A percentile compares a stretch with the other conserved stretches of the same genome.
phyloP scores from a whole-genome alignment of 2,329 filamentous ascomycete species.

The Pseudocercospora ulei region DNA sequence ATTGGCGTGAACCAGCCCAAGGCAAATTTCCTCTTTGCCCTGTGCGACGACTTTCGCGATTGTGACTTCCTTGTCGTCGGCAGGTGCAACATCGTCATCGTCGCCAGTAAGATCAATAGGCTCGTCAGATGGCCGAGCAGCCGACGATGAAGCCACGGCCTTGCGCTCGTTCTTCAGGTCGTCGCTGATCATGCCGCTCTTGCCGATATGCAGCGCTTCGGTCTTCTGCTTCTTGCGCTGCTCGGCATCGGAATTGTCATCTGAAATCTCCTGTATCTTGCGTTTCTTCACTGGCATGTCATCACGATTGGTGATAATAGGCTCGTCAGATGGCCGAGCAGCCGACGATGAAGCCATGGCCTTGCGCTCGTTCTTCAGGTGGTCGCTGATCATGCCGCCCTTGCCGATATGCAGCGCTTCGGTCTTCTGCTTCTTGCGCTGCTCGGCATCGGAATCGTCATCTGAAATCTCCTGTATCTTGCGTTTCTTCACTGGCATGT shows the following conservation, averaged over 20 bases:
- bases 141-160: slow-evolving; percentile 40
- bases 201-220: slow-evolving; percentile 42
- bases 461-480: slow-evolving; percentile 40
- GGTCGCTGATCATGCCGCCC: slow-evolving; percentile 52
- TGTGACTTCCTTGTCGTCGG: slow-evolving; percentile 13
- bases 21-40: slow-evolving; percentile 26
- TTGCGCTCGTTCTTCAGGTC: slow-evolving; percentile 55
- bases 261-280: slow-evolving; percentile 39
- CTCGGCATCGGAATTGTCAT: slow-evolving; percentile 33
- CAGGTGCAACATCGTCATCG: slow-evolving; percentile 29
- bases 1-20: slow-evolving; percentile 23
- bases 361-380: slow-evolving; percentile 53
- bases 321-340: too few relatives aligned
- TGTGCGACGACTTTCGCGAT: slow-evolving; percentile 6
- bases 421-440: slow-evolving; percentile 39
- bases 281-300: slow-evolving; percentile 53
- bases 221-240: slow-evolving; percentile 40
- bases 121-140: slow-evolving; percentile 21
- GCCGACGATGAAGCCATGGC: too few relatives aligned
- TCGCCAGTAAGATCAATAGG: slow-evolving; percentile 47
- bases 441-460: slow-evolving; percentile 30
- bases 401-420: slow-evolving; percentile 44
- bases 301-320: slow-evolving; percentile 58
- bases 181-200: slow-evolving; percentile 51
- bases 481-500: slow-evolving; percentile 53